Base-by-base conservation (phyloP, 208 protist genomes). In the Histomonas meleagridis region DNA sequence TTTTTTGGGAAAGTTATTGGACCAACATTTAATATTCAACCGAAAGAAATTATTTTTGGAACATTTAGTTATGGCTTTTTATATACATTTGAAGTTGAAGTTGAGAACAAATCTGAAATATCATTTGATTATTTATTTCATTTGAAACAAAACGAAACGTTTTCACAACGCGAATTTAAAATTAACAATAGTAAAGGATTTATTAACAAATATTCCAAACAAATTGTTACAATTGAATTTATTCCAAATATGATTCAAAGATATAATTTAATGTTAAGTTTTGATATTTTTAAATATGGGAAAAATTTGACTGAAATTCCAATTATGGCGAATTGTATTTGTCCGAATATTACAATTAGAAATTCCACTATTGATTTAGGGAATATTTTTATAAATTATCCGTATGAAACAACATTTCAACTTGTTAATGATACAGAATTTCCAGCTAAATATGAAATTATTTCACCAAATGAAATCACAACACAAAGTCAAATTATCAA, bases 101-200 rank as follows among this genome's bases (percentile, higher is more conserved):
- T 86, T 38, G 46, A 86, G 38, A 86, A 86, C 38, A 86, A 43
- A 38, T 86, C 76, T 38, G n/a, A 51, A n/a, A 86, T 86, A 21
- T 46, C 76, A 18, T 38, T 86, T 38, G 76, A 86, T 55, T 86
- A 86, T 35, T 18, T 28, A 21, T n/a, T 86, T 14, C 23, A 43
- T n/a, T 86, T 46, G 10, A 26, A 55, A 5, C 23, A 43, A 38
- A 46, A 86, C 38, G 43, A 10, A 57, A 26, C 40, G 9, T n/a
- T 86, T 57, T 28, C 43, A 18, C 43, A 26, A n/a, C 51, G 76
- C 51, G 76, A 86, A 35, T 51, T 86, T 26, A 43, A 32, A 35
- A 55, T 86, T 16, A 86, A 14, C 9, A 40, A 40, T 21, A 7
- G 16, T 16, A 38, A 10, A 32, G 76, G 76, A 35, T 55, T 46